Conservation (phyloP, 768 basidiomycete genomes). For the Tricholoma saponaceum region DNA sequence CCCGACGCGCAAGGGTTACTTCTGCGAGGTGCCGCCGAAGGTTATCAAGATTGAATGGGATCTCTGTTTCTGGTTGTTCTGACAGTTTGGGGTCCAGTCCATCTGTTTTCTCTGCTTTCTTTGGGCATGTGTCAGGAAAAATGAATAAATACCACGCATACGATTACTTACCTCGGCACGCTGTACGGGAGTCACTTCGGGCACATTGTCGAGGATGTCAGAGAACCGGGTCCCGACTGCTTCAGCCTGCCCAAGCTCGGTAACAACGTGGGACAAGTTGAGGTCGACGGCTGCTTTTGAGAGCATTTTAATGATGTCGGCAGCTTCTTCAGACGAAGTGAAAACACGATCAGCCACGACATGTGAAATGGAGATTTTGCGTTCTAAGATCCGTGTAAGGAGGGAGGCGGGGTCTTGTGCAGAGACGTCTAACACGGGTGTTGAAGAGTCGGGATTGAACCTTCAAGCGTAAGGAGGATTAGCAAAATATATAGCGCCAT, state of each 20-base stretch:
- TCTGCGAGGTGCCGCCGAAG: constrained; percentile 66
- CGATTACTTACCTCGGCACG: constrained; percentile 26
- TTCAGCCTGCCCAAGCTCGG: constrained; percentile 54
- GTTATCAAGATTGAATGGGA: constrained; percentile 74
- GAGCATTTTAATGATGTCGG: constrained; percentile 49
- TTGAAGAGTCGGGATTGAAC: constrained; percentile 32
- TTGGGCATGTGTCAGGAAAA: background rate
- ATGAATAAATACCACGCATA: background rate
- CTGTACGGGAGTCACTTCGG: constrained; percentile 60
- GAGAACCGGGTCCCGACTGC: constrained; percentile 32
- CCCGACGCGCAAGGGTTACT: constrained; percentile 56
- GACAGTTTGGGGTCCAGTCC: constrained; percentile 11
- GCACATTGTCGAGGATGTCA: constrained; percentile 48
- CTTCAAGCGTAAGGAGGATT: constrained; percentile 17
- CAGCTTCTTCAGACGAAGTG: constrained; percentile 50
- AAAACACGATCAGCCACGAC: constrained; percentile 60
- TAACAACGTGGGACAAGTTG: constrained; percentile 45
- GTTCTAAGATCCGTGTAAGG: constrained; percentile 41
- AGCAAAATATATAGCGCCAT: background rate
- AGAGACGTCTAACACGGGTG: constrained; percentile 11
- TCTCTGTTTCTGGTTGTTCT: constrained; percentile 24
- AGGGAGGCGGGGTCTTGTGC: constrained; percentile 27
- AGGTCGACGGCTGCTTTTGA: constrained; percentile 58
- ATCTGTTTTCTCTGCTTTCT: constrained; percentile 13
- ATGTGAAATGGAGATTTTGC: constrained; percentile 43